phyloP scores from a whole-genome alignment of 1,284 basidiomycete species.

The Polyporus tsugae region DNA sequence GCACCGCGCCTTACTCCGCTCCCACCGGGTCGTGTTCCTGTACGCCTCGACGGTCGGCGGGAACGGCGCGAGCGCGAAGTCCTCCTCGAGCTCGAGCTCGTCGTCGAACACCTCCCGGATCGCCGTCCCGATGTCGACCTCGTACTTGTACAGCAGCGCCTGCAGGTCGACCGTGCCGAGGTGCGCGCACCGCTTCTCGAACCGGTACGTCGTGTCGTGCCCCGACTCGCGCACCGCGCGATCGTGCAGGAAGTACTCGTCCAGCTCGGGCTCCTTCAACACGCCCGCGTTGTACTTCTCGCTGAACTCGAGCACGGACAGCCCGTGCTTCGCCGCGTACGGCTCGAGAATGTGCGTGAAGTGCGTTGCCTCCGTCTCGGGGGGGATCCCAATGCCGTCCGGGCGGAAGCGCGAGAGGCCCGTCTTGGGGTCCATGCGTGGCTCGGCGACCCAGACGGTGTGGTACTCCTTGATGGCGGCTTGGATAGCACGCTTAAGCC shows the following conservation, averaged over 20 bases:
- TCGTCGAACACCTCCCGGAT: slow-evolving; percentile 96
- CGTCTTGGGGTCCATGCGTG: slow-evolving; percentile 91
- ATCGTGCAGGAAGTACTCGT: slow-evolving; percentile 98
- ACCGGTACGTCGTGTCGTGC: slow-evolving; percentile 97
- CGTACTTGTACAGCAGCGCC: slow-evolving; percentile 92
- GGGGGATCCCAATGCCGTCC: slow-evolving; percentile 95
- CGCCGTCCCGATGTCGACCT: slow-evolving; percentile 92
- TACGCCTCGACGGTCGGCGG: slow-evolving; percentile 87
- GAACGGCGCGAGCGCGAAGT: slow-evolving; percentile 92
- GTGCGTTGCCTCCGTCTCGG: slow-evolving; percentile 97
- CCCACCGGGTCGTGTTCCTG: slow-evolving; percentile 58
- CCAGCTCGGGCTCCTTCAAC: slow-evolving; percentile 88
- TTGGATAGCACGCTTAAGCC: slow-evolving; percentile 95
- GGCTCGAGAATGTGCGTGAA: slow-evolving; percentile 98
- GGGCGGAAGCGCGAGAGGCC: slow-evolving; percentile 95
- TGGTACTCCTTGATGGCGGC: slow-evolving; percentile 99
- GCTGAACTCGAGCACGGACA: slow-evolving; percentile 98
- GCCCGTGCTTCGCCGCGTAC: slow-evolving; percentile 90
- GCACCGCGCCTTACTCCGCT: slow-evolving; percentile 65
- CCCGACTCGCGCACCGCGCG: slow-evolving; percentile 94
- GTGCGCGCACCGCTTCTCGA: slow-evolving; percentile 96
- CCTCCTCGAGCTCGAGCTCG: slow-evolving; percentile 89
- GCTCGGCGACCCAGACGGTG: slow-evolving; percentile 94
- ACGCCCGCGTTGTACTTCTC: slow-evolving; percentile 92
- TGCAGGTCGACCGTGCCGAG: slow-evolving; percentile 97